Evolutionary conservation across 2,329 filamentous ascomycete species (phyloP).

Genomic region (Aureobasidium namibiae): DNA sequence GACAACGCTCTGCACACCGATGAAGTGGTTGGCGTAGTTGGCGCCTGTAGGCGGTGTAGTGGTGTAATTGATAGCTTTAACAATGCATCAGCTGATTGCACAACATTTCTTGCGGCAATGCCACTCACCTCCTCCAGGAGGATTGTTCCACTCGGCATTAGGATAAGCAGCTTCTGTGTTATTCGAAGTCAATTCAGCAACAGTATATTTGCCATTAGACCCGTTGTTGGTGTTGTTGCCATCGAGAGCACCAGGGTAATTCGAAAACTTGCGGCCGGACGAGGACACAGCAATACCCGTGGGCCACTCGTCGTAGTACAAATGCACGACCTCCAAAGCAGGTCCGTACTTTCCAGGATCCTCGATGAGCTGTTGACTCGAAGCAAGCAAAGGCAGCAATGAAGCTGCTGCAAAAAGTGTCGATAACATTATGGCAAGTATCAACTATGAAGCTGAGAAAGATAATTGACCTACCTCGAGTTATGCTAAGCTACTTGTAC

Average conservation of each 20-base stretch:
- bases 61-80: constrained; percentile 42
- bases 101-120: no score
- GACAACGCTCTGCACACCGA: constrained; percentile 46
- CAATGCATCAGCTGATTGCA: background rate
- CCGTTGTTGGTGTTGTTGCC: constrained; percentile 37
- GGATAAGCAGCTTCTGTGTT: constrained; percentile 39
- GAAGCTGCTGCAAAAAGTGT: background rate
- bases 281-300: constrained; percentile 45
- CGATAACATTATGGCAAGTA: background rate
- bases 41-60: constrained; percentile 38
- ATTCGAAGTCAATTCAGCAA: constrained; percentile 39
- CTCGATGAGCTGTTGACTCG: constrained; percentile 16
- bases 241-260: constrained; percentile 44
- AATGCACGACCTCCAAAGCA: constrained; percentile 40
- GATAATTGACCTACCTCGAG: constrained; percentile 1
- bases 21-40: constrained; percentile 42
- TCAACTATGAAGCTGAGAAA: background rate
- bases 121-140: constrained; percentile 32
- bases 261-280: constrained; percentile 43
- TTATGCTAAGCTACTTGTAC: constrained; percentile 8
- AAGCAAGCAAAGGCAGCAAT: background rate
- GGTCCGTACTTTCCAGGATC: constrained; percentile 36
- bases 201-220: constrained; percentile 37
- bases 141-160: constrained; percentile 37
- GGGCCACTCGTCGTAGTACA: constrained; percentile 45